Base-by-base conservation (phyloP, 768 basidiomycete genomes). In the Lyophyllum semitale region DNA sequence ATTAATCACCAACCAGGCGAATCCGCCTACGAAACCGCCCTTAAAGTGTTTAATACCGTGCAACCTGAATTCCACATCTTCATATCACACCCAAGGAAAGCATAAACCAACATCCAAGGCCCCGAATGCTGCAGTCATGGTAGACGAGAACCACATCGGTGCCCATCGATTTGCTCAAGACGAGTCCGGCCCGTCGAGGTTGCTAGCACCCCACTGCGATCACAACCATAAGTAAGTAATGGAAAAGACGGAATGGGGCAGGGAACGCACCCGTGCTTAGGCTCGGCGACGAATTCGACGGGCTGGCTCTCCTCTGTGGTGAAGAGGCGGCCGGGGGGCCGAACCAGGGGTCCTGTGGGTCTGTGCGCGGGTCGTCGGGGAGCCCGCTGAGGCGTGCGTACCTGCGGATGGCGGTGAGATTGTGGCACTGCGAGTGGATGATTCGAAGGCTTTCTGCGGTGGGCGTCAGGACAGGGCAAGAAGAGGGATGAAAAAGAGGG, bases 291-390 rank as follows among this genome's bases (percentile, higher is more conserved):
- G 72, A 98, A 98, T 1, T 83, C 77, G 37, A 98, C 69, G 4
- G 81, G 81, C 57, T 89, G 85, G 53, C 77, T 80, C 73, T 98
- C 96, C 66, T 97, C 96, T 41, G 87, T 82, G 0, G 89, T 87
- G 74, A 99, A 99, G 40, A 98, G 74, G 11, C 96, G 80, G 64
- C 98, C 96, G 67, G 96, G 0, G 96, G 96, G 0, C 96, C 96
- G 66, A 95, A 98, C 96, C 96, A 98, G 8, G 88, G 84, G 68
- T 98, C 96, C 71, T 99, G 96, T 13, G 96, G 96, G 66, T 99
- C 96, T 27, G 93, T 95, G 35, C 89, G 87, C 1, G 96, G 96
- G 66, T 98, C 93, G 69, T 99, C 95, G 0, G 95, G 93, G 22
- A 95, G 83, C 3, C 96, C 95, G n/a, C 96, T 96, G n/a, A 99